A percentile compares a stretch with the other conserved stretches of the same genome.
Evolutionary conservation across 2,329 filamentous ascomycete species (phyloP).

Genomic region (Fusarium agapanthi): DNA sequence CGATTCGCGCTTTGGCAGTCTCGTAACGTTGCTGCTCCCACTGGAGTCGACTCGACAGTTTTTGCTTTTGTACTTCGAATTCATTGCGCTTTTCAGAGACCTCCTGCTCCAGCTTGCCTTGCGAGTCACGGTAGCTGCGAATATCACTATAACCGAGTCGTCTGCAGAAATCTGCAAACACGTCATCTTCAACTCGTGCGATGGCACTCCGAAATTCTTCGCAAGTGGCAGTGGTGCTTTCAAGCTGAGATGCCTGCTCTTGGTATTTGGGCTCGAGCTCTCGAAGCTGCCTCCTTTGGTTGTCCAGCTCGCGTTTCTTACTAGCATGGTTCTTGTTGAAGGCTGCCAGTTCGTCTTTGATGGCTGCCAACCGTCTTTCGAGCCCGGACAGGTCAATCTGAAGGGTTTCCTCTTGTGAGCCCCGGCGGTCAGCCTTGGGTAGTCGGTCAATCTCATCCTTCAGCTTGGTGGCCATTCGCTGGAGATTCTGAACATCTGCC

Average conservation of each 20-base stretch:
- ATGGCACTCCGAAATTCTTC: slow-evolving; percentile 70
- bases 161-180: slow-evolving; percentile 87
- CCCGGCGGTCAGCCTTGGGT: slow-evolving; percentile 79
- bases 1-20: slow-evolving; percentile 74
- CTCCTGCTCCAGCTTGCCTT: slow-evolving; percentile 91
- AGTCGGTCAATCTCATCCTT: slow-evolving; percentile 81
- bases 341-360: slow-evolving; percentile 78
- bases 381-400: slow-evolving; percentile 82
- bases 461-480: slow-evolving; percentile 77
- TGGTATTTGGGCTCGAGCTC: slow-evolving; percentile 82
- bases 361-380: slow-evolving; percentile 76
- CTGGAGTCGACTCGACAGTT: slow-evolving; percentile 69
- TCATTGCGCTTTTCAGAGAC: slow-evolving; percentile 85
- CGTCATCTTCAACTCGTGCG: slow-evolving; percentile 83
- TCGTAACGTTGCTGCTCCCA: slow-evolving; percentile 64
- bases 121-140: slow-evolving; percentile 90
- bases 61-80: slow-evolving; percentile 85
- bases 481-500: slow-evolving; percentile 85
- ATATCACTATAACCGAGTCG: slow-evolving; percentile 89
- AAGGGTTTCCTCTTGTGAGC: slow-evolving; percentile 80
- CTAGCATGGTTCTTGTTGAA: slow-evolving; percentile 85
- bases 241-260: slow-evolving; percentile 74
- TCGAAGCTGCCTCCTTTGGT: slow-evolving; percentile 75
- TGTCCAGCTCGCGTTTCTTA: slow-evolving; percentile 82
- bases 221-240: slow-evolving; percentile 61